Conservation (phyloP, 2,329 filamentous ascomycete species). For the Lachnellula subtilissima region DNA sequence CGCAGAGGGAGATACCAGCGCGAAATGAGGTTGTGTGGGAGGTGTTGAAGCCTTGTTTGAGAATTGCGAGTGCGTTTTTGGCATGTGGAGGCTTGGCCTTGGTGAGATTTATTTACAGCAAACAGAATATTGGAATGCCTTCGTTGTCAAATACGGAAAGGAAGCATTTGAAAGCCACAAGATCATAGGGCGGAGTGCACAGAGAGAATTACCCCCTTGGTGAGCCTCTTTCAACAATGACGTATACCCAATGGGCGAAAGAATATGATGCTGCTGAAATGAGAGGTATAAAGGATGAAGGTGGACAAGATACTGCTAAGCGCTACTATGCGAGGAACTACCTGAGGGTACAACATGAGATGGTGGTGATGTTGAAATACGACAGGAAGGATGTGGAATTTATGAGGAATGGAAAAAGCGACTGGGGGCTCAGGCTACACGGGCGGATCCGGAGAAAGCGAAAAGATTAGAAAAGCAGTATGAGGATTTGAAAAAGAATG, state of each 20-base stretch:
- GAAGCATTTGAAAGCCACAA: not conserved
- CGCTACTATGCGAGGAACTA: not conserved
- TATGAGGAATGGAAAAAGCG: not conserved
- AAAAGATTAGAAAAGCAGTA: not conserved
- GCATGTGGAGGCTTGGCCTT: not conserved
- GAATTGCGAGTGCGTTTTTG: not conserved
- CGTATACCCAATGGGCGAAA: not conserved
- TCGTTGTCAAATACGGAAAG: not conserved
- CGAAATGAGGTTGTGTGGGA: not conserved
- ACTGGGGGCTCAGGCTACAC: not conserved
- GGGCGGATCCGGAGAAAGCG: not conserved
- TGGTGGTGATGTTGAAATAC: not conserved
- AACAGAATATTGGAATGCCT: not conserved
- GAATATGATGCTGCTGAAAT: not conserved
- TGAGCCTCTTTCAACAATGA: not conserved
- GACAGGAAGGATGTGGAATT: not conserved
- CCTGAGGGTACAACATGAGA: not conserved
- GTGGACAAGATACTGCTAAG: not conserved
- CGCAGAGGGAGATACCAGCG: not conserved
- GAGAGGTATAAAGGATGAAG: not conserved
- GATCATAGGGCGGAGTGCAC: not conserved
- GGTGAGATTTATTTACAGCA: not conserved
- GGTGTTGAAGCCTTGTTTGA: not conserved
- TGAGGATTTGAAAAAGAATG: not conserved
- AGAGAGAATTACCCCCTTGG: not conserved